Base-by-base conservation (phyloP, 1,139 yeast species). In the Candida freyschussii region DNA sequence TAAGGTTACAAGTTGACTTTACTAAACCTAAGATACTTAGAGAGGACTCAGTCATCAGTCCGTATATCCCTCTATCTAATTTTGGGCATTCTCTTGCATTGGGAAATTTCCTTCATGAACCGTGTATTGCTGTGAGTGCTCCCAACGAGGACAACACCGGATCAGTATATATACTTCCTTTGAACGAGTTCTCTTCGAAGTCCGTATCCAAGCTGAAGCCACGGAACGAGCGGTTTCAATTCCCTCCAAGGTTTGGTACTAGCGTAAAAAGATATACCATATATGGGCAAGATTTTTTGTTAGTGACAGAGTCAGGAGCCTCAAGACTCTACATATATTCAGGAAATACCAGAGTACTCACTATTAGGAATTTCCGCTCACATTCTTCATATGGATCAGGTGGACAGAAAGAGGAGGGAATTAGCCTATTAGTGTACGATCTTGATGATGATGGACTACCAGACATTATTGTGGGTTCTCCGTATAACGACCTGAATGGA, bases 121-220 rank as follows among this genome's bases (percentile, higher is more conserved):
- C 54, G 0, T 61, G 69, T 14, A 29, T 72, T 7, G 78, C 76
- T 0, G 58, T 74, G 5, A 65, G 74, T 1, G 66, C 79, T 0
- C 72, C 72, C 3, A 60, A 52, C 37, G 78, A 72, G 36, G 62
- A 58, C 6, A 25, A 30, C 0, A 33, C 36, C 8, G 75, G 75
- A 0, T 55, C 71, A 0, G 60, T 67, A 0, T 69, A 68, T 37
- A 44, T 69, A 7, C 43, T 69, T 3, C 66, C 72, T 1, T 25
- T 57, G 32, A 30, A 37, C 7, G 44, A 49, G 17, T 36, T n/a
- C n/a, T n/a, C n/a, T n/a, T n/a, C n/a, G n/a, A n/a, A n/a, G n/a
- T n/a, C n/a, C n/a, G n/a, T n/a, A n/a, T n/a, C n/a, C n/a, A n/a
- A n/a, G n/a, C n/a, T n/a, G n/a, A n/a, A n/a, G n/a, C n/a, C n/a